Evolutionary conservation across 768 basidiomycete genomes (phyloP), one percentile per base, ranked within the genome.

Genomic region (Chalciporus piperatus): DNA sequence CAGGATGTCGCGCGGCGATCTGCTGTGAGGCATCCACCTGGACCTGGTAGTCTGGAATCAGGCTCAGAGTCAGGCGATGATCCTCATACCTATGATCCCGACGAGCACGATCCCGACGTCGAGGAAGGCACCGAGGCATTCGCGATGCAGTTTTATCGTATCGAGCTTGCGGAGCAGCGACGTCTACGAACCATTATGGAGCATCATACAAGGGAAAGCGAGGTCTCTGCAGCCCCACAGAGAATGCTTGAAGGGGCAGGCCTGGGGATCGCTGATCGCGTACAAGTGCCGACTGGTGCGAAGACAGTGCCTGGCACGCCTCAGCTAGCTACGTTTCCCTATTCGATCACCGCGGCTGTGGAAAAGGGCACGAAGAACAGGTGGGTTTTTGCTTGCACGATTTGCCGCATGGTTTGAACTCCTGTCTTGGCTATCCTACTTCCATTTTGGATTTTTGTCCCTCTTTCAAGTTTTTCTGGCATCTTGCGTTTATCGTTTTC

Each of bases 281-380:
- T 20, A 1, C 48, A 38, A 38, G 22, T 58, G 23, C 58, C 45
- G 39, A 41, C 40, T 8, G 43, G 49, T 13, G 51, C 55, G 23
- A 69, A 55, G 40, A 55, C 58, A 8, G 48, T 52, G 1, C 65
- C 60, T 17, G 51, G 51, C 6, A 60, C 61, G 1, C 62, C 65
- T 12, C 51, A 56, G 32, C 52, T 46, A 9, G 19, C 47, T 4
- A 39, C 41, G 45, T 48, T 95, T 87, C 94, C 93, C 8, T 97
- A 87, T 66, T 92, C 90, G 47, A 98, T 98, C 55, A 96, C 92
- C 0, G 96, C 96, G 6, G 96, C 91, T 2, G 83, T 98, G 10
- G 96, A 98, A 71, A 90, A 96, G 63, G 96, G 96, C 9, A 76
- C 84, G 17, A 93, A 97, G 76, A 98, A 98, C 60, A 77, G 96